Conservation (phyloP, 169 alveolate species). For the Eimeria zaria region DNA sequence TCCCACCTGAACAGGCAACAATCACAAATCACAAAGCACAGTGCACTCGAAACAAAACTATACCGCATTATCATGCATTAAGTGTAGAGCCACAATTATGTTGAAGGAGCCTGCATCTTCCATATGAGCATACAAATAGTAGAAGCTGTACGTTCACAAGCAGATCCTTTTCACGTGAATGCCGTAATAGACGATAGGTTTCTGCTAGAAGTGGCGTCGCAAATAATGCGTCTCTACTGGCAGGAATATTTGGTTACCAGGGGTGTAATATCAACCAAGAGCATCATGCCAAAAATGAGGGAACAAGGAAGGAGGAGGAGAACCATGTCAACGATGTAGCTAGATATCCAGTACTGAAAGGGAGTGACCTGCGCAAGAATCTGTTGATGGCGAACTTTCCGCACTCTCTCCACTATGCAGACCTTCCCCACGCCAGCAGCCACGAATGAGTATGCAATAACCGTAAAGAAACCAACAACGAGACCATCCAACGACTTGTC, state of each 20-base stretch:
- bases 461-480: constrained; percentile 54
- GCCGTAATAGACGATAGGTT: too few relatives aligned
- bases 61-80: neutral
- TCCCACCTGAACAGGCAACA: constrained; percentile 47
- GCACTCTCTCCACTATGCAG: constrained; percentile 71
- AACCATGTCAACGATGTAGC: constrained; percentile 64
- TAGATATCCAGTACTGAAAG: constrained; percentile 49
- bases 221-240: neutral
- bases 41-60: neutral
- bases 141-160: too few relatives aligned
- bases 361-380: constrained; percentile 61
- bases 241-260: neutral
- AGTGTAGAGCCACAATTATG: neutral
- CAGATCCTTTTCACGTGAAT: neutral
- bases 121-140: neutral
- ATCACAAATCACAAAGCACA: neutral
- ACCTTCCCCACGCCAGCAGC: constrained; percentile 68
- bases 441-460: constrained; percentile 64
- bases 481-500: constrained; percentile 45
- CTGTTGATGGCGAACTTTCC: constrained; percentile 68
- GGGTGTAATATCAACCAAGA: constrained; percentile 61
- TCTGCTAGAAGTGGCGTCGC: neutral
- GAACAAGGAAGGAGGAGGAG: constrained; percentile 64
- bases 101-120: neutral
- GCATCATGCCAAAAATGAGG: constrained; percentile 48